A percentile compares a stretch with the other conserved stretches of the same genome.
phyloP scores from a whole-genome alignment of 2,329 filamentous ascomycete species.

The Sporothrix mexicana region DNA sequence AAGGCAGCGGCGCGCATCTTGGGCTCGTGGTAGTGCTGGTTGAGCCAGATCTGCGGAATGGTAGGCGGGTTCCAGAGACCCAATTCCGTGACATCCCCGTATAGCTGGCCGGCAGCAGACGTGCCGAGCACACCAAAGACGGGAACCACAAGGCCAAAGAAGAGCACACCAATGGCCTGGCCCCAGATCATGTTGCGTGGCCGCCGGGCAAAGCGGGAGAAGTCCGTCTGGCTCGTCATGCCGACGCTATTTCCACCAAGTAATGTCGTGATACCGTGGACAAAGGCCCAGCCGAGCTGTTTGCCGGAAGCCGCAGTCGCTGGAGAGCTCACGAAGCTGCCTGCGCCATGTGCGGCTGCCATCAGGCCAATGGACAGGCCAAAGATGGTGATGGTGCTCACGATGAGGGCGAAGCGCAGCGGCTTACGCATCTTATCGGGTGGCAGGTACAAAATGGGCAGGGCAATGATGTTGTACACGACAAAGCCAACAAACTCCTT shows the following conservation, averaged over 20 bases:
- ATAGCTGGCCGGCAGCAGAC: constrained; percentile 41
- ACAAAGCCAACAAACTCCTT: constrained; percentile 43
- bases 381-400: constrained; percentile 43
- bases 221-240: constrained; percentile 53
- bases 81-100: constrained; percentile 38
- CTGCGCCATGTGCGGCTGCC: constrained; percentile 43
- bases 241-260: constrained; percentile 53
- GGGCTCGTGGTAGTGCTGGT: constrained; percentile 41
- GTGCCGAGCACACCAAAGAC: constrained; percentile 48
- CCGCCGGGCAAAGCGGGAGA: constrained; percentile 49
- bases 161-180: constrained; percentile 47
- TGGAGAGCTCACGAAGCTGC: constrained; percentile 42
- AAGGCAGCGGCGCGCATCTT: constrained; percentile 51
- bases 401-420: constrained; percentile 42
- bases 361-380: constrained; percentile 47
- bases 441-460: constrained; percentile 52
- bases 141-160: constrained; percentile 48
- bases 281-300: constrained; percentile 40
- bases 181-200: constrained; percentile 51
- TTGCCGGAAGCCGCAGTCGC: not conserved
- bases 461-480: constrained; percentile 40
- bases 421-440: constrained; percentile 48
- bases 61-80: constrained; percentile 52
- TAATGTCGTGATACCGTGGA: constrained; percentile 49
- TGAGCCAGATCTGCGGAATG: constrained; percentile 47